Evolutionary conservation across 306 rosid species (phyloP).

Genomic region (Urtica urens): DNA sequence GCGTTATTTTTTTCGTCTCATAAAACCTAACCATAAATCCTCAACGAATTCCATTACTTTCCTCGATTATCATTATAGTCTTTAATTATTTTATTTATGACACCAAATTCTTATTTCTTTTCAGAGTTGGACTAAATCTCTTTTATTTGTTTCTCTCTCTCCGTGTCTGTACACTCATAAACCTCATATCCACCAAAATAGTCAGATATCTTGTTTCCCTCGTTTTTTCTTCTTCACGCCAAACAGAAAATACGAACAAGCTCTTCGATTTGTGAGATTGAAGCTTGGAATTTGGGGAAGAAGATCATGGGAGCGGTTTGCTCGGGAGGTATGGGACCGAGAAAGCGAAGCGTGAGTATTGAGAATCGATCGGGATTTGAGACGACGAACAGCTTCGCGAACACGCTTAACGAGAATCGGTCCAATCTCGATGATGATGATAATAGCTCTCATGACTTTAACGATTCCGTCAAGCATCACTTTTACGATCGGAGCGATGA

Average conservation of each 20-base stretch:
- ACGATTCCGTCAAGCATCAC: too few species aligned
- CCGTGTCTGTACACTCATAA: too few species aligned
- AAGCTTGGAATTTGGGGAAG: neutral
- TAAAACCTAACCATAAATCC: constrained; percentile 2
- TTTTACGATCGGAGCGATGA: constrained; percentile 23
- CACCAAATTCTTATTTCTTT: neutral
- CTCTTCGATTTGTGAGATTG: too few species aligned
- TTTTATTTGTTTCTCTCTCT: too few species aligned
- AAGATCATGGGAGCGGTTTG: constrained; percentile 70
- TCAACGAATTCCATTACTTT: constrained; percentile 9
- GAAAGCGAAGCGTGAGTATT: constrained; percentile 25
- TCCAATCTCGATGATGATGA: constrained; percentile 20
- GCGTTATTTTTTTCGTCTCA: constrained; percentile 10
- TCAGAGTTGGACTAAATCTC: too few species aligned
- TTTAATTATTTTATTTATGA: neutral
- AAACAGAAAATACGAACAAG: too few species aligned
- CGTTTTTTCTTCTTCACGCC: too few species aligned
- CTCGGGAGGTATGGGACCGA: constrained; percentile 39
- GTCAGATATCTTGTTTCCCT: too few species aligned
- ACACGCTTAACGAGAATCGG: constrained; percentile 21
- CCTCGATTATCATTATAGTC: neutral
- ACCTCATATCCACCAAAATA: too few species aligned
- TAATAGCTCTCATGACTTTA: constrained; percentile 18
- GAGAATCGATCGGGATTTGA: constrained; percentile 34
- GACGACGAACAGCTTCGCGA: constrained; percentile 16